A percentile compares a stretch with the other conserved stretches of the same genome.
phyloP scores from a whole-genome alignment of 768 basidiomycete species.

The Tulasnella sp. region DNA sequence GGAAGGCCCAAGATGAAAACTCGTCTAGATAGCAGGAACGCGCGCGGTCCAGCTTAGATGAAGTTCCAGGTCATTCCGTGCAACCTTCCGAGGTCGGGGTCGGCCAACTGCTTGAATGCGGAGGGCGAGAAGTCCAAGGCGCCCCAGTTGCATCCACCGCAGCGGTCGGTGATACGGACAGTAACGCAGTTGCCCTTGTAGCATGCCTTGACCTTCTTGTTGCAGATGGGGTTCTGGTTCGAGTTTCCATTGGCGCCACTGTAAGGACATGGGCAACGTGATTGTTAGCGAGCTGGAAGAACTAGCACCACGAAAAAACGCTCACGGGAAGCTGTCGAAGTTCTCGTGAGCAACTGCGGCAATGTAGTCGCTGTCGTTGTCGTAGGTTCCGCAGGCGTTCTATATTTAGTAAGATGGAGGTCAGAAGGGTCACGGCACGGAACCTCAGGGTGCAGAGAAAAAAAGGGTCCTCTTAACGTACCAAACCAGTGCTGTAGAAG shows the following conservation, averaged over 20 bases:
- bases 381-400: constrained; percentile 21
- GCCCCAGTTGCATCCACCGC: neutral
- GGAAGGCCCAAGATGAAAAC: neutral
- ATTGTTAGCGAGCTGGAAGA: neutral
- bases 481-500: constrained; percentile 23
- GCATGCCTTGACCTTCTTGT: constrained; percentile 1
- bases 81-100: neutral
- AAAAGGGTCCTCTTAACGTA: neutral
- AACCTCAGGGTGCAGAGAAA: neutral
- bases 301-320: neutral
- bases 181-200: neutral
- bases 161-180: constrained; percentile 8
- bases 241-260: constrained; percentile 9
- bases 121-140: constrained; percentile 11
- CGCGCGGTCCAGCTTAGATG: neutral
- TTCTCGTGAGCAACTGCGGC: neutral
- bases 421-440: neutral
- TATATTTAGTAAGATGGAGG: neutral
- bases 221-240: constrained; percentile 20
- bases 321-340: constrained; percentile 14
- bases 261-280: neutral
- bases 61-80: neutral
- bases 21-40: neutral
- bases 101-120: constrained; percentile 18
- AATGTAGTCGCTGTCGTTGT: neutral